phyloP scores from a whole-genome alignment of 2,329 filamentous ascomycete species.

The Seiridium unicorne region DNA sequence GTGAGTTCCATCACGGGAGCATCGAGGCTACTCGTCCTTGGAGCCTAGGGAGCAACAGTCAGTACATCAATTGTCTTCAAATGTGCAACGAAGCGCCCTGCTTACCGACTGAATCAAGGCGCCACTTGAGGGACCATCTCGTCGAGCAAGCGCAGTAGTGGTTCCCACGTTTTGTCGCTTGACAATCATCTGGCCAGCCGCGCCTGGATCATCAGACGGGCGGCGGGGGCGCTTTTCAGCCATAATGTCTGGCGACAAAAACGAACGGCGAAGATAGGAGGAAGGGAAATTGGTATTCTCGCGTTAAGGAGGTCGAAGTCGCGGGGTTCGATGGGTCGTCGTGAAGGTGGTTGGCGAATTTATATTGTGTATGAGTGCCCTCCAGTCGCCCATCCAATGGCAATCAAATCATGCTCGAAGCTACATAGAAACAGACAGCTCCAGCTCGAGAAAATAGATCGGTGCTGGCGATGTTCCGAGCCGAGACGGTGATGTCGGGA shows the following conservation, averaged over 20 bases:
- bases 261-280: background rate
- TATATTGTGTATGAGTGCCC: too few relatives aligned
- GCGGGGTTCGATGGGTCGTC: background rate
- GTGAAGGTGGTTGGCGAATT: too few relatives aligned
- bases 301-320: background rate
- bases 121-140: slow-evolving; percentile 45
- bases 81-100: slow-evolving; percentile 8
- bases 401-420: background rate
- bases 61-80: background rate
- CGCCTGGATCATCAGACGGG: slow-evolving; percentile 78
- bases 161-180: slow-evolving; percentile 78
- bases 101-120: slow-evolving; percentile 53
- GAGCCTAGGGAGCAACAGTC: slow-evolving; percentile 51
- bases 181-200: slow-evolving; percentile 71
- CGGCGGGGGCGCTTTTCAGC: slow-evolving; percentile 89
- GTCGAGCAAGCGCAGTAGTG: slow-evolving; percentile 46
- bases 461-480: slow-evolving; percentile 1
- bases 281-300: too few relatives aligned
- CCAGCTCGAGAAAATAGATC: slow-evolving; percentile 3
- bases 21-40: slow-evolving; percentile 78
- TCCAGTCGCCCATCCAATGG: background rate
- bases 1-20: slow-evolving; percentile 93
- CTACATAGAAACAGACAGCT: background rate
- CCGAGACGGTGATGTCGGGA: background rate
- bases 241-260: slow-evolving; percentile 51